Evolutionary conservation across 352 stramenopile genomes (phyloP).

Genomic region (Phytophthora tubulina): DNA sequence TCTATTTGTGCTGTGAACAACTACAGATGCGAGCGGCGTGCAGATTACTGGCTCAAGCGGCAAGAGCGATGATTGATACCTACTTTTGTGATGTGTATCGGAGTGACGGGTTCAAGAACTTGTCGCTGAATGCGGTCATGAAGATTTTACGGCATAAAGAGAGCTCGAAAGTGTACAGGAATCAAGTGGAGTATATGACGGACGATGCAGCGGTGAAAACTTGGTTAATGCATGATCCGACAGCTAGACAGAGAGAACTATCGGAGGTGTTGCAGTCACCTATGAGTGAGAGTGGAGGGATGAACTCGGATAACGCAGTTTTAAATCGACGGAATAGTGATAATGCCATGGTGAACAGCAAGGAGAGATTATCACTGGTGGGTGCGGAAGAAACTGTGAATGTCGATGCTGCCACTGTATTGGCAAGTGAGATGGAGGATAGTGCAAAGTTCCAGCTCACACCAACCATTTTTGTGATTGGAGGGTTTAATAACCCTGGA

Average conservation of each 20-base stretch:
- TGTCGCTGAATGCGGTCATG: slow-evolving; percentile 52
- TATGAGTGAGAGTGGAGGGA: background rate
- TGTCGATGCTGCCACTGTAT: background rate
- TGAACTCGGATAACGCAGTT: background rate
- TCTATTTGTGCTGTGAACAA: slow-evolving; percentile 72
- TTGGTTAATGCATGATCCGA: slow-evolving; percentile 66
- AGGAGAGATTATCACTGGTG: slow-evolving; percentile 27
- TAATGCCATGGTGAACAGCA: slow-evolving; percentile 59
- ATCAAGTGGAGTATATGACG: slow-evolving; percentile 13
- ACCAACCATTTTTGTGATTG: slow-evolving; percentile 74
- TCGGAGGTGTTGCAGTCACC: slow-evolving; percentile 10
- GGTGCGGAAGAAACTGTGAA: slow-evolving; percentile 9
- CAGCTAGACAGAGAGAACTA: slow-evolving; percentile 45
- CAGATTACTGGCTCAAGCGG: slow-evolving; percentile 60
- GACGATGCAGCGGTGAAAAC: slow-evolving; percentile 51
- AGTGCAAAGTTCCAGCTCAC: slow-evolving; percentile 36
- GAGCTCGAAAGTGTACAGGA: slow-evolving; percentile 10
- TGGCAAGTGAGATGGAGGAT: slow-evolving; percentile 14
- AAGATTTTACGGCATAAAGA: slow-evolving; percentile 56
- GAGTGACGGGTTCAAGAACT: slow-evolving; percentile 66
- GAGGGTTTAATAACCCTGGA: slow-evolving; percentile 71
- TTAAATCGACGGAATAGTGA: slow-evolving; percentile 30
- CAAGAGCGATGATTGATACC: slow-evolving; percentile 69
- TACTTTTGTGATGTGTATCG: slow-evolving; percentile 67
- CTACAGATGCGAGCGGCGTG: slow-evolving; percentile 64